Base-by-base conservation (phyloP, 345 rosid species). In the Firmiana major region DNA sequence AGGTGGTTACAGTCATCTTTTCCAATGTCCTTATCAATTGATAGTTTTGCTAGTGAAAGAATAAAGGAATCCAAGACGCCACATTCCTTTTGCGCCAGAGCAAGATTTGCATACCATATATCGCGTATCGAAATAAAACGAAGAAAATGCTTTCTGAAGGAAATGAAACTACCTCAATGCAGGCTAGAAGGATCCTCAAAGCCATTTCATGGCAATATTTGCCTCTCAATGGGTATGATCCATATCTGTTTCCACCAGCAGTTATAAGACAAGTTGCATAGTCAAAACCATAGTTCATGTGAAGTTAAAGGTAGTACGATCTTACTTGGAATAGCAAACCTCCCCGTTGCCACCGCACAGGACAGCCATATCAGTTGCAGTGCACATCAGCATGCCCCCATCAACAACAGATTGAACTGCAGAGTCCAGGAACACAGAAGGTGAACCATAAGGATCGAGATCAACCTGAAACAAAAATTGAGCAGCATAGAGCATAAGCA, bases 241-340 rank as follows among this genome's bases (percentile, higher is more conserved):
- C 98, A 82, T 97, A 97, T 82, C 99, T 97, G 80, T 79, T 49
- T 76, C 59, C 53, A 83, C 21, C 77, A 45, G 75, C 55, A 79
- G 65, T 81, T n/a, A 79, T 54, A 78, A 75, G 57, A 74, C 54
- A 74, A 45, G 79, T 64, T 64, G 77, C 34, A 51, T 51, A 75
- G 17, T 40, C 42, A 62, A 81, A 71, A 59, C 54, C 9, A 70
- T 22, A 31, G 34, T 71, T 79, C 49, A 73, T 43, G 66, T 22
- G 75, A 64, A 75, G 69, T 48, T 78, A n/a, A 55, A 24, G 75
- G 78, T 24, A 63, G 3, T 62, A 53, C 5, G 64, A 75, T 81
- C 98, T 90, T 93, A 97, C 99, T 97, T 97, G 86, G 99, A 92
- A 88, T 92, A 97, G 93, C 98, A 97, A 84, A 91, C 99, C 88